These are phyloP conservation scores for Tilletia indica DNA, from an alignment of 1,284 basidiomycete genomes.

Conservation along the genomic window DNA sequence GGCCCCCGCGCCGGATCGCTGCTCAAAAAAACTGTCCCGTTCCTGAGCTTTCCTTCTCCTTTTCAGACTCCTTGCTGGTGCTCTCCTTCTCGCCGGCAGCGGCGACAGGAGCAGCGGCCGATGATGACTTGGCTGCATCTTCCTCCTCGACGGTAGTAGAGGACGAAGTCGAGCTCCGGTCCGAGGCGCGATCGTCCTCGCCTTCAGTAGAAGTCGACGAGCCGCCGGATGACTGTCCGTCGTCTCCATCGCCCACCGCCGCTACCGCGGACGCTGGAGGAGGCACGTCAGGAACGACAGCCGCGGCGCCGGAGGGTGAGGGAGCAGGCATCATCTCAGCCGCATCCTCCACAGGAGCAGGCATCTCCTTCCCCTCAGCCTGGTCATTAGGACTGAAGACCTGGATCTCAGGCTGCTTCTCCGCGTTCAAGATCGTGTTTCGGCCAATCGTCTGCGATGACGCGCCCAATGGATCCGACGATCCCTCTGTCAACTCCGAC, in stretches of 20 bases:
- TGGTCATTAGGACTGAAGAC: slow-evolving; percentile 2
- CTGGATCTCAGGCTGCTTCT: background rate
- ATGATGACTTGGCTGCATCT: background rate
- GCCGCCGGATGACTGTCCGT: background rate
- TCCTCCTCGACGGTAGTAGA: background rate
- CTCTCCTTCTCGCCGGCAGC: background rate
- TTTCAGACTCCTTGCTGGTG: too few species aligned
- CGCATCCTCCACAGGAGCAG: slow-evolving; percentile 7
- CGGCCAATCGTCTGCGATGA: background rate
- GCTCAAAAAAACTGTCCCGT: slow-evolving; percentile 12
- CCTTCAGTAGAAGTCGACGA: background rate
- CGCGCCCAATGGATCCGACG: background rate
- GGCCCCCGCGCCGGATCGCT: slow-evolving; percentile 17
- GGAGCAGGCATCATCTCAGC: slow-evolving; percentile 14
- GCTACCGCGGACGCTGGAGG: background rate
- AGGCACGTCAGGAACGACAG: slow-evolving; percentile 7
- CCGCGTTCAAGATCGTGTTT: background rate
- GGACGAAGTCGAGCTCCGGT: slow-evolving; percentile 6
- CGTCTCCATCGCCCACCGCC: background rate
- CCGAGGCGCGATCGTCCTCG: background rate
- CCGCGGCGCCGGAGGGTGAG: background rate
- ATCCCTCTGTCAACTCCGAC: too few species aligned
- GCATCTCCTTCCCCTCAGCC: background rate
- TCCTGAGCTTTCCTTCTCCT: background rate
- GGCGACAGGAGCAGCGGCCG: too few species aligned